Evolutionary conservation across 345 rosid species (phyloP).

Genomic region (Dovyalis caffra): DNA sequence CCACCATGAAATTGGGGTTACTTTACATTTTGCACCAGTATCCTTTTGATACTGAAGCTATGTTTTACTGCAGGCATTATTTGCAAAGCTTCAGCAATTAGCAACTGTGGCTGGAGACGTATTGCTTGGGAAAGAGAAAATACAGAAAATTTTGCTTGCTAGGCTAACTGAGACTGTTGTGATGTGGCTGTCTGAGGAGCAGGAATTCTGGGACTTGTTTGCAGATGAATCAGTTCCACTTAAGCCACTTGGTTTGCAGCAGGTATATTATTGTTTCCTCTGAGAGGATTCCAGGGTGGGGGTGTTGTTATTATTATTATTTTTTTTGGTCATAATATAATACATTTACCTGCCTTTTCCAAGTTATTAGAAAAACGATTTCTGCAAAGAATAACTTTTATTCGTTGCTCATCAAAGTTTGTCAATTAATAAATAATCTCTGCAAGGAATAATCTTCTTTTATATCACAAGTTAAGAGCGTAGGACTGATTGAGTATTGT

Average conservation of each 20-base stretch:
- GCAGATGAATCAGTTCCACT: conserved; percentile 78
- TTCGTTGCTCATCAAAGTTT: background rate
- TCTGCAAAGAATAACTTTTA: background rate
- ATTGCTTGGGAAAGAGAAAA: conserved; percentile 79
- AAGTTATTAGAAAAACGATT: background rate
- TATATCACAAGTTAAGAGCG: background rate
- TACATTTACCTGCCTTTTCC: background rate
- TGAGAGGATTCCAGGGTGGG: background rate
- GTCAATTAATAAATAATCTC: background rate
- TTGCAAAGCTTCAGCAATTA: conserved; percentile 91
- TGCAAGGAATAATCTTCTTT: background rate
- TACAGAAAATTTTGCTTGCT: conserved; percentile 89
- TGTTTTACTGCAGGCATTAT: conserved; percentile 67
- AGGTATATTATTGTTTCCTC: conserved; percentile 44
- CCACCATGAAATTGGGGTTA: background rate
- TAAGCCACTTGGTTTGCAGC: conserved; percentile 77
- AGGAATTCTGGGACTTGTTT: conserved; percentile 90
- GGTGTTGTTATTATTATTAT: background rate
- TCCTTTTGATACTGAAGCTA: background rate
- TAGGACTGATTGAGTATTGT: background rate
- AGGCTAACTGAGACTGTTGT: conserved; percentile 93
- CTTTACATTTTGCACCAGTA: background rate
- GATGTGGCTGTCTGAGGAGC: conserved; percentile 92
- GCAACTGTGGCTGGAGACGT: conserved; percentile 96
- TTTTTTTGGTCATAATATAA: background rate